phyloP scores from a whole-genome alignment of 2,329 filamentous ascomycete genomes.

The Aspergillus fumigatus region DNA sequence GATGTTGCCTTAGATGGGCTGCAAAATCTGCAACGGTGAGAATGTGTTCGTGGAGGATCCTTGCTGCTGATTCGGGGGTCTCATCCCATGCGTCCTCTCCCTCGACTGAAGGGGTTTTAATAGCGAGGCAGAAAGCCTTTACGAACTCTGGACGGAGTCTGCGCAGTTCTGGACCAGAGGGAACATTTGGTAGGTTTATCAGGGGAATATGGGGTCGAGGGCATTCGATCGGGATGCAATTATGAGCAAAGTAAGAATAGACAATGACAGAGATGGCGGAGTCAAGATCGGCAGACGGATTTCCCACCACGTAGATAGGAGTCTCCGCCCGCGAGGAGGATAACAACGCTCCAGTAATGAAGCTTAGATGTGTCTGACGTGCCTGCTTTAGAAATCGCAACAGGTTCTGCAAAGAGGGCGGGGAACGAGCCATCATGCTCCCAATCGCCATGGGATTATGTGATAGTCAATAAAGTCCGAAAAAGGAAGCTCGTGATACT shows the following conservation, averaged over 20 bases:
- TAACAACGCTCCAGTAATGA: conserved; percentile 17
- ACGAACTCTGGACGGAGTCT: conserved; percentile 56
- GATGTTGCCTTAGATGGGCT: conserved; percentile 14
- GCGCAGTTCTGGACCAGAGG: conserved; percentile 44
- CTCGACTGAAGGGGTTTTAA: conserved; percentile 14
- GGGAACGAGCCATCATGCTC: conserved; percentile 4
- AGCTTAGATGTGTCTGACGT: conserved; percentile 25
- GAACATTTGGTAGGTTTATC: conserved; percentile 51
- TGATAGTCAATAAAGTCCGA: neutral
- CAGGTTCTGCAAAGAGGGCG: conserved; percentile 16
- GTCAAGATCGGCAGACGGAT: conserved; percentile 54
- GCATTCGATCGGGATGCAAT: conserved; percentile 36
- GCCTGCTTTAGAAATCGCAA: conserved; percentile 37
- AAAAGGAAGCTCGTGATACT: conserved; percentile 1
- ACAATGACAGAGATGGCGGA: conserved; percentile 58
- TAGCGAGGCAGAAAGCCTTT: conserved; percentile 51
- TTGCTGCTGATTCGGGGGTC: conserved; percentile 19
- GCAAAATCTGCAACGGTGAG: conserved; percentile 40
- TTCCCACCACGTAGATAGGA: conserved; percentile 40
- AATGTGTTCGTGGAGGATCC: conserved; percentile 30
- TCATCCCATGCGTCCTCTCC: conserved; percentile 21
- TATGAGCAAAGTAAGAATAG: conserved; percentile 55
- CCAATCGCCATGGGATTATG: conserved; percentile 15
- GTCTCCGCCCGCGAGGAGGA: conserved; percentile 11
- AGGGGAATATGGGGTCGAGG: conserved; percentile 52